Base-by-base conservation (phyloP, 2,329 filamentous ascomycete species). In the Cryphonectria carpinicola region DNA sequence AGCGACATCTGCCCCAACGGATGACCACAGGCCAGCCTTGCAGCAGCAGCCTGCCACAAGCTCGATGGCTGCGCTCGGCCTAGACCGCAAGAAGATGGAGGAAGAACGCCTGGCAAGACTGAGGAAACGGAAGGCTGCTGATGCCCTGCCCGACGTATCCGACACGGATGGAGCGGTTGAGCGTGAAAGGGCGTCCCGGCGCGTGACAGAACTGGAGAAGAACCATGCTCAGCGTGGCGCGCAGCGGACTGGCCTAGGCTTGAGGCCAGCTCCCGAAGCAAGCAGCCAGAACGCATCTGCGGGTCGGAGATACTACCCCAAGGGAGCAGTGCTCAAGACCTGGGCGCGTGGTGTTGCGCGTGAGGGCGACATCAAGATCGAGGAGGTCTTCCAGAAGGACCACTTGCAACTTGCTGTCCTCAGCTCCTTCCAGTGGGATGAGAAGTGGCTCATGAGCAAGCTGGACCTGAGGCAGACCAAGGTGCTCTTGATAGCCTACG, bases 361-460 rank as follows among this genome's bases (percentile, higher is more conserved):
- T 0, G 84, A 83, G 5, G 87, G 94, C 72, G 93, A 97, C 73
- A 93, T 98, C 77, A 96, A 90, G 72, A 90, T 98, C 56, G 93
- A 97, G 76, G 94, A 98, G 78, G 88, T 98, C 0, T 81, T 98
- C 1, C 92, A 97, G 78, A 90, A 89, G 72, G 81, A 88, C 1
- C 86, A 90, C 17, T 84, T 98, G 11, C 84, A 92, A 66, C 87
- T 94, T 54, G 95, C 93, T 0, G 87, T 98, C 0, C 82, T 98
- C 6, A 97, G 94, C 75, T 93, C 95, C 0, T 98, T 92, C 75
- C 89, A 95, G 78, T 96, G 93, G 90, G 92, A 98, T 73, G 87
- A 91, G 19, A 87, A 92, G 39, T 98, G 93, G 93, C 79, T 96
- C 61, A 79, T 95, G 39, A 86, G 84, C 7, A 97, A 96, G 78